Evolutionary conservation across 129 eudicot species (phyloP).

Genomic region (Chrysanthemum makinoi): DNA sequence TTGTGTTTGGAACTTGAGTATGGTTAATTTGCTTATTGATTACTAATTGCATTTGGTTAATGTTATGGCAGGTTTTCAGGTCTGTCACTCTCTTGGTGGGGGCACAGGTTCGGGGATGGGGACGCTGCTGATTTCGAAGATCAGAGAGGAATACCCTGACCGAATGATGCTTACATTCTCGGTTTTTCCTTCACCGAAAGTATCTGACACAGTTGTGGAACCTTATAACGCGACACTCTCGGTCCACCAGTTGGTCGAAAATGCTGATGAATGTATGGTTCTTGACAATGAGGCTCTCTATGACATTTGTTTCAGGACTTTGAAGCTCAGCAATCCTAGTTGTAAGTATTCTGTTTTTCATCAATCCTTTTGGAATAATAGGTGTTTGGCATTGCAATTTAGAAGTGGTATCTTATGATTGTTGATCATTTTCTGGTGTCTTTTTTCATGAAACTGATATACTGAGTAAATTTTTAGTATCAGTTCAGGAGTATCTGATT

Average conservation of each 20-base stretch:
- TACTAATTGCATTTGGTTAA: conserved; percentile 11
- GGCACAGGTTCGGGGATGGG: conserved; percentile 99
- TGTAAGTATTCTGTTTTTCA: conserved; percentile 45
- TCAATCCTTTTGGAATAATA: too few species aligned
- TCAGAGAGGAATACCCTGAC: conserved; percentile 93
- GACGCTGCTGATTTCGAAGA: conserved; percentile 85
- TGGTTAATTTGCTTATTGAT: conserved; percentile 4
- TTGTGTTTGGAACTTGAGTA: conserved; percentile 4
- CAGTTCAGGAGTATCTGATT: too few species aligned
- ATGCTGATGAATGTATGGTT: conserved; percentile 96
- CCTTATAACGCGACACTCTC: conserved; percentile 94
- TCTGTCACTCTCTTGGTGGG: conserved; percentile 96
- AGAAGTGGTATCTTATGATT: too few species aligned
- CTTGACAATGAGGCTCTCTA: conserved; percentile 91
- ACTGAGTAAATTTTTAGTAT: too few species aligned
- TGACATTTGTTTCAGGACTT: conserved; percentile 87
- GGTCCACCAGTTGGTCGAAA: conserved; percentile 89
- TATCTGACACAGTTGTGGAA: conserved; percentile 89
- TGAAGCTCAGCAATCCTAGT: conserved; percentile 93
- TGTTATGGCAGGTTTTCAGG: conserved; percentile 75
- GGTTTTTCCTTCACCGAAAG: conserved; percentile 93
- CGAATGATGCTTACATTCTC: conserved; percentile 97
- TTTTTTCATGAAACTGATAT: too few species aligned
- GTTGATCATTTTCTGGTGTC: too few species aligned
- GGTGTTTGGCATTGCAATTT: too few species aligned